Evolutionary conservation across 305 asterid genomes (phyloP), one percentile per base, ranked within the genome.

Genomic region (Fraxinus angustifolia): DNA sequence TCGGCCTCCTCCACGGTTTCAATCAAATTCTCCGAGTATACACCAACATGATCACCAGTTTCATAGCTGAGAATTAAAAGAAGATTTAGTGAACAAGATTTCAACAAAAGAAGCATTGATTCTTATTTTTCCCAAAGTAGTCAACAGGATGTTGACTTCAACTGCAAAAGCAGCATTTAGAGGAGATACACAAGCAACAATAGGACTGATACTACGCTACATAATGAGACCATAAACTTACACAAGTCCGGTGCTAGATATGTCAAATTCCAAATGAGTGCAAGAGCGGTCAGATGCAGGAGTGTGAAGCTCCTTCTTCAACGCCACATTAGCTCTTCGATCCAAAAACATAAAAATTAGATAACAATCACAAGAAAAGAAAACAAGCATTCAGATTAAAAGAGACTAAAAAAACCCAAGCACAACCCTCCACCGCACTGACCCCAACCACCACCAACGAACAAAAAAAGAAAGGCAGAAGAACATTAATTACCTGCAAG

Each of bases 11-110:
- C 97, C 38, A 94, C 99, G 2, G 80, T 81, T 87, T 94, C 97
- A 50, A 85, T 38, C 84, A 82, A 79, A 86, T 94, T 96, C 83
- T 96, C 99, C 78, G 97, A 90, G 87, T 85, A 91, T 67, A 96
- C 97, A 72, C 99, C 99, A 82, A 96, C 97, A 86, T 96, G 99
- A 81, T 95, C 99, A 35, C 98, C 99, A 12, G 99, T 95, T 88
- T 93, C 98, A 74, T 95, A 95, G 73, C 98, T 93, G 91, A 56
- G 75, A 68, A 85, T 35, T 23, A 80, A 72, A 79, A 77, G 75
- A 77, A 38, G 62, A 68, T 76, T 17, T 56, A 78, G 40, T 5
- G 4, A 10, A 80, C 40, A 67, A 50, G 67, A 34, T 75, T 58
- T 58, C 30, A 17, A 58, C 30, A 21, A 58, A 58, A 58, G 62